These are phyloP conservation scores for Hypoxylon rickii DNA, from an alignment of 495 filamentous ascomycete genomes.

Conservation along the genomic window DNA sequence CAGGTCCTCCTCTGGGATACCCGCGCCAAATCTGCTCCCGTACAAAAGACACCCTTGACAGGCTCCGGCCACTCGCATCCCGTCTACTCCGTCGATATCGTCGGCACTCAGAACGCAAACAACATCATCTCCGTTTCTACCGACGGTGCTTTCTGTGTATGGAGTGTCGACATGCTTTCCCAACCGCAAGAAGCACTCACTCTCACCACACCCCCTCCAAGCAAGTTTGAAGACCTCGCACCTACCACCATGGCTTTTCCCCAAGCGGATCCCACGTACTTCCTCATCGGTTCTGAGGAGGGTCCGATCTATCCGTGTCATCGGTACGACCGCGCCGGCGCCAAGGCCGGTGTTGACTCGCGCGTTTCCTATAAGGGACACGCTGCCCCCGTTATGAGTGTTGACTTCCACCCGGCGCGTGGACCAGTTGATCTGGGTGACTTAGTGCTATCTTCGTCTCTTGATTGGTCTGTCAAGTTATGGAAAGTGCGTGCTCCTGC, in stretches of 20 bases:
- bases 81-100: constrained; percentile 91
- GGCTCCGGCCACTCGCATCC: constrained; percentile 94
- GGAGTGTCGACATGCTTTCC: constrained; percentile 96
- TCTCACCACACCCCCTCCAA: constrained; percentile 79
- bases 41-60: constrained; percentile 94
- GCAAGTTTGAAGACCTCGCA: constrained; percentile 92
- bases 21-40: constrained; percentile 80
- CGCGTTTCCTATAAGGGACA: constrained; percentile 86
- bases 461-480: constrained; percentile 97
- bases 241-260: constrained; percentile 98
- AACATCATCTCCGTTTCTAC: constrained; percentile 97
- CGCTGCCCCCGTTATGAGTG: constrained; percentile 90
- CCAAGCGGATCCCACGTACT: constrained; percentile 92
- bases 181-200: constrained; percentile 92
- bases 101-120: constrained; percentile 97
- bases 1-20: constrained; percentile 99
- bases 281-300: constrained; percentile 95
- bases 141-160: constrained; percentile 93
- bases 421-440: constrained; percentile 96
- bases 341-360: constrained; percentile 90
- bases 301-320: constrained; percentile 95
- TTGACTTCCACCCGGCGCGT: constrained; percentile 90
- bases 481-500: constrained; percentile 89
- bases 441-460: constrained; percentile 78
- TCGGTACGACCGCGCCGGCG: constrained; percentile 93